Evolutionary conservation across 108 stramenopile species (phyloP).

Genomic region (Cyclostephanos tholiformis): DNA sequence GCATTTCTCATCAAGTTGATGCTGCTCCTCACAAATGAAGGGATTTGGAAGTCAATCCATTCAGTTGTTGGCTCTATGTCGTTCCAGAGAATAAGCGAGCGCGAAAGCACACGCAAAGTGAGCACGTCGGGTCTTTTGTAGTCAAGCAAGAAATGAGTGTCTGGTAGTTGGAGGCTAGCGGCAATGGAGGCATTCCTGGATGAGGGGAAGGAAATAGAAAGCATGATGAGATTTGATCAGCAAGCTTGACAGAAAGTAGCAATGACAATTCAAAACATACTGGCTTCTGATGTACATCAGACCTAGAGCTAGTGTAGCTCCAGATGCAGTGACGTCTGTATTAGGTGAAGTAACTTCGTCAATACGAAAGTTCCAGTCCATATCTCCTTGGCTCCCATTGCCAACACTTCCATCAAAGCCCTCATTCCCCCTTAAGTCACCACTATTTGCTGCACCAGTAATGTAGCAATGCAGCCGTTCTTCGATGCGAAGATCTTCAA

Average conservation of each 20-base stretch:
- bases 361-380: conserved; percentile 83
- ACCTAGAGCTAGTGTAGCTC: conserved; percentile 91
- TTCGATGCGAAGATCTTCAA: conserved; percentile 93
- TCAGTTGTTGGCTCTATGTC: conserved; percentile 70
- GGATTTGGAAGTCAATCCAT: conserved; percentile 88
- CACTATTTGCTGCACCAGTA: conserved; percentile 73
- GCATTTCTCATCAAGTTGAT: conserved; percentile 61
- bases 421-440: conserved; percentile 53
- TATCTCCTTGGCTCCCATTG: conserved; percentile 37
- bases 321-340: conserved; percentile 95
- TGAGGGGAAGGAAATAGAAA: neutral
- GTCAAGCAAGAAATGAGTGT: conserved; percentile 93
- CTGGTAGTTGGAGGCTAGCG: conserved; percentile 82
- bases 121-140: conserved; percentile 94
- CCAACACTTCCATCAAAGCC: conserved; percentile 25
- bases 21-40: conserved; percentile 62
- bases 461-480: conserved; percentile 90
- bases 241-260: neutral
- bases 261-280: conserved; percentile 31
- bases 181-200: conserved; percentile 70
- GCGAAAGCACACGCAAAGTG: conserved; percentile 86
- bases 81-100: conserved; percentile 94
- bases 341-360: conserved; percentile 89
- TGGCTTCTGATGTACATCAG: conserved; percentile 92
- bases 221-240: neutral